These are phyloP conservation scores for Penicillium sp. DNA, from an alignment of 2,329 filamentous ascomycete genomes.

Conservation along the genomic window DNA sequence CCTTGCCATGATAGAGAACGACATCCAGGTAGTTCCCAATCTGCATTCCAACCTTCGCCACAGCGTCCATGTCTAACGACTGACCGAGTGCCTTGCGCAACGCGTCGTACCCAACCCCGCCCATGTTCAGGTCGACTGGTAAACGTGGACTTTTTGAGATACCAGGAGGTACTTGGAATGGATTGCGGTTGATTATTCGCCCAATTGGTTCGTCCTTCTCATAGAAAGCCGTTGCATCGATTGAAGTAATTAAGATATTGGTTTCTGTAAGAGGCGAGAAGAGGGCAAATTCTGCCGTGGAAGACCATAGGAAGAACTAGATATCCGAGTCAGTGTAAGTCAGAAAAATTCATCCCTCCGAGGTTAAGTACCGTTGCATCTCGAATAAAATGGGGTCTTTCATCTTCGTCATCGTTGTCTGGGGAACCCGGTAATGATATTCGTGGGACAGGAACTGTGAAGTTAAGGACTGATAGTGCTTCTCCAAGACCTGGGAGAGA, in stretches of 20 bases:
- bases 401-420: conserved; percentile 42
- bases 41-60: conserved; percentile 70
- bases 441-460: conserved; percentile 70
- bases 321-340: conserved; percentile 15
- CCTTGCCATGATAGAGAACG: conserved; percentile 68
- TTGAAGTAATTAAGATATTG: conserved; percentile 71
- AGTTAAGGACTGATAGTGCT: conserved; percentile 67
- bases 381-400: conserved; percentile 69
- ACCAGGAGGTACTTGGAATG: conserved; percentile 76
- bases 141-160: conserved; percentile 69
- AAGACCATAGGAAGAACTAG: conserved; percentile 74
- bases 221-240: conserved; percentile 84
- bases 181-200: conserved; percentile 68
- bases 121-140: conserved; percentile 77
- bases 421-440: conserved; percentile 57
- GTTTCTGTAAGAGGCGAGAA: conserved; percentile 73
- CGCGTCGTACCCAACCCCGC: conserved; percentile 78
- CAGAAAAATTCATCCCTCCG: not conserved
- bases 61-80: conserved; percentile 71
- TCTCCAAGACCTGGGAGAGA: conserved; percentile 68
- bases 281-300: conserved; percentile 80
- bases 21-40: conserved; percentile 73
- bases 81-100: conserved; percentile 79
- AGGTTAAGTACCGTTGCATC: conserved; percentile 62
- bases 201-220: conserved; percentile 77